A percentile compares a stretch with the other conserved stretches of the same genome.
These are phyloP conservation scores for Liriodendron chinense DNA, from an alignment of 164 flowering plant species.

Conservation along the genomic window DNA sequence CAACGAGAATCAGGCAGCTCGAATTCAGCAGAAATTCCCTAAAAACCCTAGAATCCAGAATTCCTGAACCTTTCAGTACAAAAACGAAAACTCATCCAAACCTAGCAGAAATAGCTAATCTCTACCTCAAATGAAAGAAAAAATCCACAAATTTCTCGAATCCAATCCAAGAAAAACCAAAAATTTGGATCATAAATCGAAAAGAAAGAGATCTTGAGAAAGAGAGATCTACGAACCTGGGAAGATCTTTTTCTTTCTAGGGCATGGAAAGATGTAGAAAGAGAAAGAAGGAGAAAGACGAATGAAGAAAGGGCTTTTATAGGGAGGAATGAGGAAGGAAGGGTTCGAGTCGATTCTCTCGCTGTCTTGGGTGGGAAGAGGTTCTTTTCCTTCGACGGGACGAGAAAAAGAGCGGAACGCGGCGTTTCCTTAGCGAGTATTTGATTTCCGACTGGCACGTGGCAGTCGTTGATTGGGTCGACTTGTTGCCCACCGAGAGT, in stretches of 20 bases:
- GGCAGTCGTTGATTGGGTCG: too few relatives aligned
- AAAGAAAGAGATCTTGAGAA: background rate
- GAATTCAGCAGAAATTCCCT: background rate
- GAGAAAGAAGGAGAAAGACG: background rate
- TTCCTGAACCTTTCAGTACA: background rate
- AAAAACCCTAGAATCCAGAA: background rate
- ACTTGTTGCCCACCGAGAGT: too few relatives aligned
- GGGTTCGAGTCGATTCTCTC: background rate
- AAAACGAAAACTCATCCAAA: background rate
- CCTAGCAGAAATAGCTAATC: background rate
- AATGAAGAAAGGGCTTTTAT: background rate
- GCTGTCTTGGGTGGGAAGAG: background rate
- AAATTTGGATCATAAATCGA: background rate
- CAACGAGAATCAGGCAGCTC: background rate
- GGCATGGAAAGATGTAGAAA: background rate
- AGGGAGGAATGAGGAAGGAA: background rate
- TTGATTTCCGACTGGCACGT: too few relatives aligned
- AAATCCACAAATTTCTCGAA: too few relatives aligned
- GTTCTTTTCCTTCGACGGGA: background rate
- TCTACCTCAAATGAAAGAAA: too few relatives aligned
- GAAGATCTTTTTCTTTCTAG: background rate
- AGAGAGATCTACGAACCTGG: background rate
- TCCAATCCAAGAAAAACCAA: background rate
- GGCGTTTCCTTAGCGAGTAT: too few relatives aligned
- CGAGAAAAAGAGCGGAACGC: background rate